These are phyloP conservation scores for Ciborinia camelliae DNA, from an alignment of 2,329 filamentous ascomycete genomes.

Conservation along the genomic window DNA sequence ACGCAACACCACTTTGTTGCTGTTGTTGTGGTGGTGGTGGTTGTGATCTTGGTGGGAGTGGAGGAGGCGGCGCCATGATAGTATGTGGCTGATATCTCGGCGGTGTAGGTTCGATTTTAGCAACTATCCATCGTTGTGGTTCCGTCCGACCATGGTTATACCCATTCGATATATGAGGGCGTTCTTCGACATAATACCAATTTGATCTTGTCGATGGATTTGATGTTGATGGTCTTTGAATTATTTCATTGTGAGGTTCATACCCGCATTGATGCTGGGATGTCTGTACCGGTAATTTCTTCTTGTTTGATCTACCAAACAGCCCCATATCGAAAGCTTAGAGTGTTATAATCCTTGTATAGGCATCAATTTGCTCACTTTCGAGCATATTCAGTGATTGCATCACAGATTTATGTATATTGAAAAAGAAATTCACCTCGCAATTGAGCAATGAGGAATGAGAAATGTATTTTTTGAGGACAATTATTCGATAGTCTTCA, in stretches of 20 bases:
- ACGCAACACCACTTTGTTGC: slow-evolving; percentile 19
- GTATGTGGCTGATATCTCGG: slow-evolving; percentile 16
- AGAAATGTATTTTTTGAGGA: not conserved
- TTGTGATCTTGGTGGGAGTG: slow-evolving; percentile 10
- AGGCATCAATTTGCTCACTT: not conserved
- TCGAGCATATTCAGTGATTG: not conserved
- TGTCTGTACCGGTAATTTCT: slow-evolving; percentile 20
- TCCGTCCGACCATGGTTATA: slow-evolving; percentile 17
- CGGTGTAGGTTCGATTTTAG: slow-evolving; percentile 17
- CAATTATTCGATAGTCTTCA: too few relatives aligned
- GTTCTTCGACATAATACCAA: slow-evolving; percentile 13
- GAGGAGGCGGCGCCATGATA: too few relatives aligned
- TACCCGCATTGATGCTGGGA: slow-evolving; percentile 21
- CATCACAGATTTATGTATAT: not conserved
- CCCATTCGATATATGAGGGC: not conserved
- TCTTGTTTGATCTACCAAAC: slow-evolving; percentile 34
- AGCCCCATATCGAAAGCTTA: slow-evolving; percentile 30
- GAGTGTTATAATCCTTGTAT: not conserved
- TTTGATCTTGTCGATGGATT: not conserved
- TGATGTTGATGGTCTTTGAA: not conserved
- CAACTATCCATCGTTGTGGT: slow-evolving; percentile 26
- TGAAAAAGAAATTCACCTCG: not conserved
- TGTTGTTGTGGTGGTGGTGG: slow-evolving; percentile 24
- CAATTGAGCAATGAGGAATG: too few relatives aligned
- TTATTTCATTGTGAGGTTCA: slow-evolving; percentile 2